phyloP scores from a whole-genome alignment of 441 rosid species.

The Adansonia gregorii region DNA sequence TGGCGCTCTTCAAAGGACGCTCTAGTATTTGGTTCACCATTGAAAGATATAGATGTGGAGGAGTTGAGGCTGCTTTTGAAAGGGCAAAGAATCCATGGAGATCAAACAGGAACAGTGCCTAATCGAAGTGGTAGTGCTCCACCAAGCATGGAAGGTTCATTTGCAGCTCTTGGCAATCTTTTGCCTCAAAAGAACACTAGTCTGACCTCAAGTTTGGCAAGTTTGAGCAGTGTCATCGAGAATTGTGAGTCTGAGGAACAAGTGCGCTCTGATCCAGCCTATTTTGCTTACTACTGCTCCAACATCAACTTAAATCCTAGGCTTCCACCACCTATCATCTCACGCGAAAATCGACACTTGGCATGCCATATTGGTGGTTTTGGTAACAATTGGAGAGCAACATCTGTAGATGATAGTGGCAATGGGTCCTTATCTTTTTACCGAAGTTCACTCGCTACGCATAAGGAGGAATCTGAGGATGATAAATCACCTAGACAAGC shows the following conservation, averaged over 20 bases:
- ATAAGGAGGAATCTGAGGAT: slow-evolving; percentile 82
- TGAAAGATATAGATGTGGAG: slow-evolving; percentile 66
- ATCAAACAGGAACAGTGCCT: slow-evolving; percentile 50
- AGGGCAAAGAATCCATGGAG: slow-evolving; percentile 55
- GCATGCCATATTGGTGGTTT: slow-evolving; percentile 66
- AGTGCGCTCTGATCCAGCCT: slow-evolving; percentile 60
- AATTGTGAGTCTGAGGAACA: slow-evolving; percentile 59
- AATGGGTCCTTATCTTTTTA: slow-evolving; percentile 47
- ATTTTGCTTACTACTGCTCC: slow-evolving; percentile 60
- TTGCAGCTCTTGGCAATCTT: slow-evolving; percentile 74
- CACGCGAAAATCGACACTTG: slow-evolving; percentile 62
- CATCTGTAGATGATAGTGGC: slow-evolving; percentile 61
- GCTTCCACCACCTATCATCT: slow-evolving; percentile 68
- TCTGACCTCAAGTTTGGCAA: slow-evolving; percentile 52
- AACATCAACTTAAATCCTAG: slow-evolving; percentile 73
- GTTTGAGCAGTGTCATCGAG: slow-evolving; percentile 53
- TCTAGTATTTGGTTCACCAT: slow-evolving; percentile 54
- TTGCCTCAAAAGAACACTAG: slow-evolving; percentile 60
- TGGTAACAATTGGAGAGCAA: slow-evolving; percentile 47
- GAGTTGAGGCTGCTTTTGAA: slow-evolving; percentile 70
- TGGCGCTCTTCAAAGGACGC: slow-evolving; percentile 66
- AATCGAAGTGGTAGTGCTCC: slow-evolving; percentile 96
- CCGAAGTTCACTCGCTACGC: slow-evolving; percentile 65
- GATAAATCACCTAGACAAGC: slow-evolving; percentile 49
- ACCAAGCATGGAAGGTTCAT: slow-evolving; percentile 94